These are phyloP conservation scores for Trifolium pratense DNA, from an alignment of 306 rosid species.

Conservation along the genomic window DNA sequence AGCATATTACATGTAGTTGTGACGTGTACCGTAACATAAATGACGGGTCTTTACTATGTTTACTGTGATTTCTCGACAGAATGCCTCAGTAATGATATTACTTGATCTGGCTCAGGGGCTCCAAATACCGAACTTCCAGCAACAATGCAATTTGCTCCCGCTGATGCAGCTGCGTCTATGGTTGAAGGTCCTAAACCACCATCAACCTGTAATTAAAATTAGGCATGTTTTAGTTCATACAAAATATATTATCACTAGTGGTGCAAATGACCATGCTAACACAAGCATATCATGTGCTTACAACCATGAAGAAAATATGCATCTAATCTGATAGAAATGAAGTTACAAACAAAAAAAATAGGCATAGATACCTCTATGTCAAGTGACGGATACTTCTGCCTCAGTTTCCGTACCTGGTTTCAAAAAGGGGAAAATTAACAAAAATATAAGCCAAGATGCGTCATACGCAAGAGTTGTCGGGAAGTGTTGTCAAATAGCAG, in stretches of 20 bases:
- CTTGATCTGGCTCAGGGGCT: slow-evolving; percentile 80
- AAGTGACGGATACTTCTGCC: slow-evolving; percentile 90
- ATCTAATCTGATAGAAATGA: slow-evolving; percentile 13
- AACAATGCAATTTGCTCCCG: slow-evolving; percentile 94
- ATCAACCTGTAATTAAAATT: slow-evolving; percentile 73
- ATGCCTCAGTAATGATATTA: slow-evolving; percentile 72
- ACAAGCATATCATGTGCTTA: slow-evolving; percentile 12
- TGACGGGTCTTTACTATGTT: slow-evolving; percentile 32
- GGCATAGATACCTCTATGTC: slow-evolving; percentile 75
- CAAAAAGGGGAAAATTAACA: slow-evolving; percentile 11
- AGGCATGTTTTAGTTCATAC: slow-evolving; percentile 17
- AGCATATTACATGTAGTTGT: slow-evolving; percentile 1
- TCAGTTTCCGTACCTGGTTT: slow-evolving; percentile 72
- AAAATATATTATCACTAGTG: not conserved
- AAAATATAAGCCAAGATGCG: slow-evolving; percentile 6
- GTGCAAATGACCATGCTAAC: slow-evolving; percentile 4
- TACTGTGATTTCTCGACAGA: slow-evolving; percentile 68
- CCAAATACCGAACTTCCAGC: slow-evolving; percentile 98
- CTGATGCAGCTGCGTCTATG: slow-evolving; percentile 72
- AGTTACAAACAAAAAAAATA: slow-evolving; percentile 30
- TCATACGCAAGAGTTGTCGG: slow-evolving; percentile 10
- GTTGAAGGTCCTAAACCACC: slow-evolving; percentile 99
- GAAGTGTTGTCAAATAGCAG: slow-evolving; percentile 3
- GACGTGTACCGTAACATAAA: slow-evolving; percentile 4
- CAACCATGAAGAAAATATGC: slow-evolving; percentile 31